phyloP scores from a whole-genome alignment of 2,329 filamentous ascomycete species.

The Fusarium fracticaudum region DNA sequence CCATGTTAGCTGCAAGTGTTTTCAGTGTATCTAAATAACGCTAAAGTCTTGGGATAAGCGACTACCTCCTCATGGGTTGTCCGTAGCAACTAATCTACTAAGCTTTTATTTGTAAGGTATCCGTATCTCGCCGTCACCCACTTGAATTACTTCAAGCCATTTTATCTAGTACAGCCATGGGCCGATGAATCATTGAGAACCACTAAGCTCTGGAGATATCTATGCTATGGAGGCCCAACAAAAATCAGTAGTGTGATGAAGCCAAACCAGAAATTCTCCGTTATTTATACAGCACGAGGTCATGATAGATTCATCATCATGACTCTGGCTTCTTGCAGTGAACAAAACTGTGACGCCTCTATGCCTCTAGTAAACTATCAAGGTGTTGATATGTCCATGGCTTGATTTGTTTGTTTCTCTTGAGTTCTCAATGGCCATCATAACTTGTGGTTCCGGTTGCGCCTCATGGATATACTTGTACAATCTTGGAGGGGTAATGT shows the following conservation, averaged over 20 bases:
- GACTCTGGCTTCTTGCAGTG: background rate
- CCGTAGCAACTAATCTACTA: background rate
- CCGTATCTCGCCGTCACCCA: background rate
- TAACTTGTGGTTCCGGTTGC: too few relatives aligned
- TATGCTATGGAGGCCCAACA: background rate
- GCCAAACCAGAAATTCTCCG: background rate
- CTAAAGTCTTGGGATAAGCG: background rate
- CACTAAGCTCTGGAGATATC: too few relatives aligned
- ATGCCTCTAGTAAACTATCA: background rate
- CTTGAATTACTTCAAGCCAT: background rate
- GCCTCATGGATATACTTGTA: background rate
- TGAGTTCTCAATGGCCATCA: background rate
- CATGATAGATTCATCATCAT: background rate
- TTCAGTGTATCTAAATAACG: fast-evolving
- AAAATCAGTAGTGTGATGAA: background rate
- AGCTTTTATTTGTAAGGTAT: background rate
- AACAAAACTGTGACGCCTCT: background rate
- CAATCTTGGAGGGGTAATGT: background rate
- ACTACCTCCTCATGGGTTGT: background rate
- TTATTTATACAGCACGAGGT: background rate
- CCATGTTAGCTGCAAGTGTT: fast-evolving
- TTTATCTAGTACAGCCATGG: background rate
- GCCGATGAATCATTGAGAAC: background rate
- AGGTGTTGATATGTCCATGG: background rate
- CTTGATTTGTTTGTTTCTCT: background rate